Base-by-base conservation (phyloP, 495 filamentous ascomycete genomes). In the Trypethelium eluteriae region DNA sequence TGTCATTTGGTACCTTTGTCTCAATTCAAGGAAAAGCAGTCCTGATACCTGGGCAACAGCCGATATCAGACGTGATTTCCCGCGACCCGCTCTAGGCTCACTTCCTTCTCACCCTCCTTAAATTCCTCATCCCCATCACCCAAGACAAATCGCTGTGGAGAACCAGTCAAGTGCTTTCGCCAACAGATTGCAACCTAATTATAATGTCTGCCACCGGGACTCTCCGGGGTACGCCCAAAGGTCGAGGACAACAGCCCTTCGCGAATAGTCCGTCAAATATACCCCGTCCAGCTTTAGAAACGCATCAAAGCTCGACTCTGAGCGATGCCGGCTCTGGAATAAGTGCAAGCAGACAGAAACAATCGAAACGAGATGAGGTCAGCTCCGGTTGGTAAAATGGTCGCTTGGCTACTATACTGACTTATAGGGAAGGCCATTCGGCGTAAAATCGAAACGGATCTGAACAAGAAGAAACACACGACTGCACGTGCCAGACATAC, bases 351-450 rank as follows among this genome's bases (percentile, higher is more conserved):
- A 83, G 94, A 74, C 88, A 91, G 79, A 97, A 95, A 79, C 93
- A 97, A 82, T 88, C 87, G 68, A 98, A 96, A 79, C 86, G 91
- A 76, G 94, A 99, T 90, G 94, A 99, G 89, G 94, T 98, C 81
- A 73, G 87, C 78, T 67, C 34, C 32, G 11, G n/a, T 39, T 6
- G 7, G 10, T 6, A 59, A 36, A 7, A 36, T n/a, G 39, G 61
- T 36, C 39, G 61, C 41, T 65, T 18, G 9, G 39, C 10, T 38
- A 47, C 64, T 59, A 71, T 70, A 62, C 72, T 75, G 41, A 74
- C 65, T 1, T 64, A 70, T 25, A 79, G 77, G 63, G 63, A 49
- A 98, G 94, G 94, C 94, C 49, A 98, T 99, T 76, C 90, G 94
- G 70, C 88, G 87, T 69, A 97, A 96, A 81, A 85, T 98, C 83